phyloP scores from a whole-genome alignment of 768 basidiomycete genomes.

The Rubroboletus satanas region DNA sequence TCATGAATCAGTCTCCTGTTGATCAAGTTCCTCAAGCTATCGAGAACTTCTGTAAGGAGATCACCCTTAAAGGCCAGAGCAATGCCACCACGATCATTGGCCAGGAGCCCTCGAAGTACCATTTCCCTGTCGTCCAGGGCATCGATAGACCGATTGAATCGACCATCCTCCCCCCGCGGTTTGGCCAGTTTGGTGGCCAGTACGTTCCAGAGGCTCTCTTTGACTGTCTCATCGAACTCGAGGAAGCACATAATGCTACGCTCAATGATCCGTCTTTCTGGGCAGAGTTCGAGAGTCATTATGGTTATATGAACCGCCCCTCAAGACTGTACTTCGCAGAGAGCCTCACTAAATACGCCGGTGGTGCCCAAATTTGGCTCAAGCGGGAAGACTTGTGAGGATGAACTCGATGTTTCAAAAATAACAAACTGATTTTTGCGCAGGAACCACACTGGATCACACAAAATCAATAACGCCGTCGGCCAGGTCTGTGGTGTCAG shows the following conservation, averaged over 20 bases:
- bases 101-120: not conserved
- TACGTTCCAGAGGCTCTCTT: not conserved
- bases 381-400: not conserved
- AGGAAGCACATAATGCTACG: not conserved
- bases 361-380: not conserved
- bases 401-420: not conserved
- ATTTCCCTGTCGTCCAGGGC: not conserved
- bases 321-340: not conserved
- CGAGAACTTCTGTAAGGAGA: not conserved
- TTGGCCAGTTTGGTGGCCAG: not conserved
- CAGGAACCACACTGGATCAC: not conserved
- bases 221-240: not conserved
- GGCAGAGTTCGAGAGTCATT: not conserved
- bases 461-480: not conserved
- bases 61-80: not conserved
- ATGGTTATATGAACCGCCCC: not conserved
- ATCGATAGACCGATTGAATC: not conserved
- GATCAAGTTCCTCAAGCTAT: not conserved
- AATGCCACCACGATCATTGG: not conserved
- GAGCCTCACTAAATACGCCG: not conserved
- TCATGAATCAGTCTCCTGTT: not conserved
- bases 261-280: not conserved
- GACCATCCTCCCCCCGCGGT: not conserved
- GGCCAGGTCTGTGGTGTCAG: not conserved
- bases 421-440: not conserved